A percentile compares a stretch with the other conserved stretches of the same genome.
Conservation (phyloP, 352 stramenopile genomes). For the Phytopythium oedochilum region DNA sequence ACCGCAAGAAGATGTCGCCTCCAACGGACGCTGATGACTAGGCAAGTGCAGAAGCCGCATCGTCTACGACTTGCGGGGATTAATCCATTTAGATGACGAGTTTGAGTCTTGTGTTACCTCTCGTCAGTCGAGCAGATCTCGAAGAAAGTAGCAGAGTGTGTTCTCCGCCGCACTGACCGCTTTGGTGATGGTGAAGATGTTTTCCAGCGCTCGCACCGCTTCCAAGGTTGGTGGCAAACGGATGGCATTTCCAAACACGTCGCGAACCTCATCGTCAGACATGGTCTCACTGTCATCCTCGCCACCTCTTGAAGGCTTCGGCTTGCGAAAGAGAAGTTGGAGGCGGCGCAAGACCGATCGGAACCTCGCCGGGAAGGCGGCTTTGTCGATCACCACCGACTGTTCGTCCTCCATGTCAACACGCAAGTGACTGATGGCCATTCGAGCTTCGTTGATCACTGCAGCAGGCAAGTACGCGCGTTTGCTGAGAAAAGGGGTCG, state of each 20-base stretch:
- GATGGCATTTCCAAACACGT: slow-evolving; percentile 49
- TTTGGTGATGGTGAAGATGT: slow-evolving; percentile 39
- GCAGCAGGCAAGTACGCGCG: slow-evolving; percentile 22
- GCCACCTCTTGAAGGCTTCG: background rate
- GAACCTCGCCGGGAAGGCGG: slow-evolving; percentile 23
- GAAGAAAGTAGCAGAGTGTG: slow-evolving; percentile 65
- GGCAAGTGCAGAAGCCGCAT: background rate
- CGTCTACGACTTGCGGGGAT: background rate
- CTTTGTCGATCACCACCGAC: slow-evolving; percentile 45
- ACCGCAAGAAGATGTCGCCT: slow-evolving; percentile 51
- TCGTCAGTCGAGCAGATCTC: slow-evolving; percentile 50
- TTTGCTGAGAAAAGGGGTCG: slow-evolving; percentile 48
- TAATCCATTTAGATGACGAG: background rate
- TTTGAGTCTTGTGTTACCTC: background rate
- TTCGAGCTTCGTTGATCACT: slow-evolving; percentile 23
- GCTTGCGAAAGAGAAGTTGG: slow-evolving; percentile 30
- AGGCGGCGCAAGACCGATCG: slow-evolving; percentile 22
- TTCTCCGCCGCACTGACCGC: slow-evolving; percentile 42
- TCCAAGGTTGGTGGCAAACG: slow-evolving; percentile 38
- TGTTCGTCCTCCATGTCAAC: slow-evolving; percentile 62
- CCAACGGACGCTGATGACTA: slow-evolving; percentile 43
- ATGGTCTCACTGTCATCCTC: background rate
- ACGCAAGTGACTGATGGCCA: slow-evolving; percentile 35
- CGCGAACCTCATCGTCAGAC: slow-evolving; percentile 9
- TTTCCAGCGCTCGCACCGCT: slow-evolving; percentile 38